These are phyloP conservation scores for Solanum phureja DNA, from an alignment of 257 asterid species.

Conservation along the genomic window DNA sequence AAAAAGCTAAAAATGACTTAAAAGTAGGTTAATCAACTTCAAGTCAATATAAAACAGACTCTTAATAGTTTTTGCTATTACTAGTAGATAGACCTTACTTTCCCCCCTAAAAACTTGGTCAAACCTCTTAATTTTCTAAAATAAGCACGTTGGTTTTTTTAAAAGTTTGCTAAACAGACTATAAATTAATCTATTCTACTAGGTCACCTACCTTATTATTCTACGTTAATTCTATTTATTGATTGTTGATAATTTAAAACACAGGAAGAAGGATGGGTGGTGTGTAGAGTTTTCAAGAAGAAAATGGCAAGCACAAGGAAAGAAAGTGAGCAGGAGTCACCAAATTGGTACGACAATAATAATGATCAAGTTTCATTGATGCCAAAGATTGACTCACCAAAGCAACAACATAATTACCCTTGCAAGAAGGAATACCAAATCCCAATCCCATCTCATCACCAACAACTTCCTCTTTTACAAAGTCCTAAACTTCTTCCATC, in stretches of 20 bases:
- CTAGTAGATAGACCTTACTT: neutral
- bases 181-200: neutral
- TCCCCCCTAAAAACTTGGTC: neutral
- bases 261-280: slow-evolving; percentile 99
- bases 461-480: slow-evolving; percentile 53
- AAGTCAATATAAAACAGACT: no score
- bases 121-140: neutral
- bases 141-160: neutral
- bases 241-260: neutral
- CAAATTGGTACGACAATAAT: slow-evolving; percentile 50
- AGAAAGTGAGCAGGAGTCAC: slow-evolving; percentile 58
- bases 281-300: slow-evolving; percentile 84
- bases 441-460: slow-evolving; percentile 5
- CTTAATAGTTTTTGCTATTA: neutral
- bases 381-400: slow-evolving; percentile 57
- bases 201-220: neutral
- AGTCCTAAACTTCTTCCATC: slow-evolving; percentile 30
- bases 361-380: slow-evolving; percentile 65
- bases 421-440: slow-evolving; percentile 51
- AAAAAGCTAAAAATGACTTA: no score
- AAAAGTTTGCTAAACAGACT: neutral
- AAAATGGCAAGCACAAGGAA: slow-evolving; percentile 35
- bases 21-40: fast-evolving
- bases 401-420: slow-evolving; percentile 25
- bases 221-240: neutral